Conservation (phyloP, 306 rosid genomes). For the Parietaria judaica region DNA sequence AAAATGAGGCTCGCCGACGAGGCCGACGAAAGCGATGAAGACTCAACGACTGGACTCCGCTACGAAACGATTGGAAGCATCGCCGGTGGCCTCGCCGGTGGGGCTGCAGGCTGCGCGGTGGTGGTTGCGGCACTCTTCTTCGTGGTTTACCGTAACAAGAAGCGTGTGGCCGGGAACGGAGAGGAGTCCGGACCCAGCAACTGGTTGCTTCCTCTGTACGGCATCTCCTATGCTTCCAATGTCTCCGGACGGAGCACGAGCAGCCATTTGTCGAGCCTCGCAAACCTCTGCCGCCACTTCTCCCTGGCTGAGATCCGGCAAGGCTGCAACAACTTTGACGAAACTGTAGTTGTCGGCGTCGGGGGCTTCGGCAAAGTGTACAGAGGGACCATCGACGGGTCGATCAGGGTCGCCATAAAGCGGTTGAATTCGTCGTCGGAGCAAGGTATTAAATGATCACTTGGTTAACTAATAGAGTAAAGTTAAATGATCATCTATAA, state of each 20-base stretch:
- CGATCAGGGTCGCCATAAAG: conserved; percentile 35
- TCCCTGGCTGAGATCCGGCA: conserved; percentile 30
- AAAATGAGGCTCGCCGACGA: conserved; percentile 25
- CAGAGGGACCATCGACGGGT: conserved; percentile 38
- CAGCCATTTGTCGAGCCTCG: conserved; percentile 23
- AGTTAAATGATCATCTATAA: too few relatives aligned
- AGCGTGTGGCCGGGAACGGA: conserved; percentile 5
- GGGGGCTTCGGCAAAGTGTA: conserved; percentile 56
- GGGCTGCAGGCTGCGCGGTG: conserved; percentile 7
- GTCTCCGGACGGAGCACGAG: conserved; percentile 19
- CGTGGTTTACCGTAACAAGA: conserved; percentile 22
- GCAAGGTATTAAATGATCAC: conserved; percentile 5
- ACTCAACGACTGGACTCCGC: not conserved
- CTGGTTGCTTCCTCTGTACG: conserved; percentile 36
- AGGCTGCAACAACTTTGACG: conserved; percentile 37
- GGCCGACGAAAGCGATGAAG: not conserved
- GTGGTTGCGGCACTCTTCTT: conserved; percentile 14
- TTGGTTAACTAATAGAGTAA: too few relatives aligned
- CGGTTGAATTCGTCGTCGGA: conserved; percentile 40
- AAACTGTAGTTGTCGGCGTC: conserved; percentile 37
- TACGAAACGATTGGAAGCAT: conserved; percentile 5
- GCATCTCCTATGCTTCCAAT: conserved; percentile 14
- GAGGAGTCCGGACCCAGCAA: conserved; percentile 5
- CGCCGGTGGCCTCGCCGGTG: conserved; percentile 25
- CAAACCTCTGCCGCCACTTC: conserved; percentile 30